Evolutionary conservation across 768 basidiomycete genomes (phyloP).

Genomic region (Mycena sanguinolenta): DNA sequence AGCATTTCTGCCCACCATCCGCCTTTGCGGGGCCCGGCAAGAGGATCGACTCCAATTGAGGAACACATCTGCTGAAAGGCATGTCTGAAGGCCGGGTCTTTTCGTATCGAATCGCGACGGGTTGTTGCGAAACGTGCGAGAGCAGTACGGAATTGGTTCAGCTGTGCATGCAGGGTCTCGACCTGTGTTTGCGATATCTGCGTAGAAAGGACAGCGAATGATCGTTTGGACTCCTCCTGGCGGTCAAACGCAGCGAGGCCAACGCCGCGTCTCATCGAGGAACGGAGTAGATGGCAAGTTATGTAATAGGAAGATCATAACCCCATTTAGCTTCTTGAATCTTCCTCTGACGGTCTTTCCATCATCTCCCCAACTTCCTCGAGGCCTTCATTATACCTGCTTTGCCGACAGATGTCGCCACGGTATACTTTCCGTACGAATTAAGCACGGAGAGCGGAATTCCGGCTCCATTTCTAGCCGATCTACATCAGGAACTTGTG

Average conservation of each 20-base stretch:
- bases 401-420: too few species aligned
- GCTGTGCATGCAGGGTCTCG: conserved; percentile 82
- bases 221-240: conserved; percentile 84
- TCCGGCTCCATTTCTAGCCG: conserved; percentile 4
- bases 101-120: conserved; percentile 87
- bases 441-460: background rate
- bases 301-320: too few species aligned
- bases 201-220: conserved; percentile 85
- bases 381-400: background rate
- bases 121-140: conserved; percentile 84
- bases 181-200: conserved; percentile 84
- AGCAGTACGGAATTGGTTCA: conserved; percentile 86
- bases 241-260: conserved; percentile 92
- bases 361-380: background rate
- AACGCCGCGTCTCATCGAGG: conserved; percentile 79
- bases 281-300: too few species aligned
- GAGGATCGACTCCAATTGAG: conserved; percentile 94
- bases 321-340: too few species aligned
- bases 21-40: conserved; percentile 86
- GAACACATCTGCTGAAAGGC: conserved; percentile 97
- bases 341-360: too few species aligned
- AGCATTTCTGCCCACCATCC: conserved; percentile 95
- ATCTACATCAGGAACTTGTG: background rate
- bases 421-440: background rate
- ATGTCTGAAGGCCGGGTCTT: conserved; percentile 89